Conservation (phyloP, 306 rosid genomes). For the Gynostemma pentaphyllum region DNA sequence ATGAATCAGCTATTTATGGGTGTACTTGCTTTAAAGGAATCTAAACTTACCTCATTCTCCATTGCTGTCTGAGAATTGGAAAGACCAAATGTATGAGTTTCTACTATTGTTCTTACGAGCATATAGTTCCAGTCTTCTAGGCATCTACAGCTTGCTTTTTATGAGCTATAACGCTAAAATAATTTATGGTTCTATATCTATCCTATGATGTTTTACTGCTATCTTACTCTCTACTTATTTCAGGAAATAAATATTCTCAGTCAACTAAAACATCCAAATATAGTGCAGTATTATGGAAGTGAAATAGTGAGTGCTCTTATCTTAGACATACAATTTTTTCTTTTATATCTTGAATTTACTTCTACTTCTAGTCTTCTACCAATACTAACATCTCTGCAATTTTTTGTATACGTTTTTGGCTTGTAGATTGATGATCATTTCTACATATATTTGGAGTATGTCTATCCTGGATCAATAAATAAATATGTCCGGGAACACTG, state of each 20-base stretch:
- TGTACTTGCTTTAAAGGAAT: neutral
- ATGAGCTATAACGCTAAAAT: neutral
- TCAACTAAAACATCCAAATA: conserved; percentile 67
- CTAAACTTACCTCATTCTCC: neutral
- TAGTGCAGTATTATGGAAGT: conserved; percentile 84
- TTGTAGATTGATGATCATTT: conserved; percentile 60
- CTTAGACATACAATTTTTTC: neutral
- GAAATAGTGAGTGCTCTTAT: conserved; percentile 48
- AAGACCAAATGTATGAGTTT: neutral
- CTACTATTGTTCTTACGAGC: neutral
- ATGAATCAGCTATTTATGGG: neutral
- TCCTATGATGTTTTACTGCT: conserved; percentile 7
- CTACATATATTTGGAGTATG: conserved; percentile 84
- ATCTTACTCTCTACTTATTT: conserved; percentile 20
- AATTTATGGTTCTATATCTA: neutral
- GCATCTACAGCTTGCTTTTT: neutral
- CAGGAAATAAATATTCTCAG: conserved; percentile 84
- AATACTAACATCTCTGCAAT: neutral
- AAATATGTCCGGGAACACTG: conserved; percentile 61
- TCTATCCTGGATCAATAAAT: conserved; percentile 73
- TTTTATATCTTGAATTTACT: neutral
- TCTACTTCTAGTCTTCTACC: neutral
- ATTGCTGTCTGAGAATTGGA: neutral
- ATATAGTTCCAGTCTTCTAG: neutral
- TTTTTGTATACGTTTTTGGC: conserved; percentile 5